phyloP scores from a whole-genome alignment of 805 yeast genomes.

The Aciculoconidium aculeatum region DNA sequence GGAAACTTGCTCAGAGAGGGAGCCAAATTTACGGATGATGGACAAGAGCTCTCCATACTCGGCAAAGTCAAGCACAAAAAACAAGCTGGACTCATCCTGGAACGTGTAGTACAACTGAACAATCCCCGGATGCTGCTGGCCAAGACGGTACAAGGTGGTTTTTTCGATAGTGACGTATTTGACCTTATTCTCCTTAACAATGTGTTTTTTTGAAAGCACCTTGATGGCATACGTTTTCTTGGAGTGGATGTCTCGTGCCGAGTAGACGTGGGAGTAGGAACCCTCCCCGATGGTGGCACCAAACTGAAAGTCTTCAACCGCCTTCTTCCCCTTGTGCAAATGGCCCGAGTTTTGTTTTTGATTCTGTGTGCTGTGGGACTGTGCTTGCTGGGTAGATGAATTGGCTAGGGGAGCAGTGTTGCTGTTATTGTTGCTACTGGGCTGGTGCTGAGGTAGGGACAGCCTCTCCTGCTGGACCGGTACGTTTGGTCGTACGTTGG shows the following conservation, averaged over 20 bases:
- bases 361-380: too few relatives aligned
- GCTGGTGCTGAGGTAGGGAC: neutral
- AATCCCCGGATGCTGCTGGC: slow-evolving; percentile 87
- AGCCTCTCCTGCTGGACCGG: too few relatives aligned
- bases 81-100: slow-evolving; percentile 83
- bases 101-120: slow-evolving; percentile 89
- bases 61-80: slow-evolving; percentile 91
- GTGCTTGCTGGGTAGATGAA: slow-evolving; percentile 1
- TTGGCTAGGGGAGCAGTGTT: slow-evolving; percentile 1
- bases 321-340: too few relatives aligned
- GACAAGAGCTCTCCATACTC: slow-evolving; percentile 90
- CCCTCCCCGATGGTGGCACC: slow-evolving; percentile 92
- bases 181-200: slow-evolving; percentile 88
- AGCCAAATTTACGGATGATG: slow-evolving; percentile 70
- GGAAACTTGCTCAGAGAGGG: slow-evolving; percentile 67
- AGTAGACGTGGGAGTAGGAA: slow-evolving; percentile 88
- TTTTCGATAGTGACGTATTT: slow-evolving; percentile 96
- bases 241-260: slow-evolving; percentile 74
- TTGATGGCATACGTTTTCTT: slow-evolving; percentile 83
- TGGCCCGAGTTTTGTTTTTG: too few relatives aligned
- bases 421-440: neutral
- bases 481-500: too few relatives aligned
- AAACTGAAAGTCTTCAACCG: slow-evolving; percentile 83
- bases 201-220: slow-evolving; percentile 85
- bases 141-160: slow-evolving; percentile 77